phyloP scores from a whole-genome alignment of 192 early-diverging fungal species.

The Coemansia sp. region DNA sequence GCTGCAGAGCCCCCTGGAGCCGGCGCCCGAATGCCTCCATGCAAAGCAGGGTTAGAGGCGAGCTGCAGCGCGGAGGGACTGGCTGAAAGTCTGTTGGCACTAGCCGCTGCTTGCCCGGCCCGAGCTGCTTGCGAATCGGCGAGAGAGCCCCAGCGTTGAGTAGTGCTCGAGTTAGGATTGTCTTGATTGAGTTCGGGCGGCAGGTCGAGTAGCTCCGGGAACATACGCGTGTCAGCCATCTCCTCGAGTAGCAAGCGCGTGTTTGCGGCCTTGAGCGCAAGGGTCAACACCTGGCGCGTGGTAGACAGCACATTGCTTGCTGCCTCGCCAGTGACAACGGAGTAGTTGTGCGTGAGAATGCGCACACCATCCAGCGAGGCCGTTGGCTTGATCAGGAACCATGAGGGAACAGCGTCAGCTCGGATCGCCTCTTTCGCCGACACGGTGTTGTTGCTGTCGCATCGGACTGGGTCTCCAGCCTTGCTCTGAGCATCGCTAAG shows the following conservation, averaged over 20 bases:
- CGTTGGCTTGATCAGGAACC: conserved; percentile 51
- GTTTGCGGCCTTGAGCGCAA: conserved; percentile 47
- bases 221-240: conserved; percentile 46
- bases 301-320: conserved; percentile 46
- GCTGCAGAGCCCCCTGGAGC: neutral
- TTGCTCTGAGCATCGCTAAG: conserved; percentile 20
- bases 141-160: neutral
- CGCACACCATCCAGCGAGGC: conserved; percentile 41
- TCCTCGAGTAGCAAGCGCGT: conserved; percentile 50
- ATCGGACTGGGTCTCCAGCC: neutral
- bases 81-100: neutral
- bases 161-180: neutral
- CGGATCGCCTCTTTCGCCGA: conserved; percentile 8
- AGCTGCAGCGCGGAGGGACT: conserved; percentile 10
- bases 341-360: conserved; percentile 54
- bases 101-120: conserved; percentile 7
- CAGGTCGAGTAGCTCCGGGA: conserved; percentile 33
- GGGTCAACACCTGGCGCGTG: conserved; percentile 48
- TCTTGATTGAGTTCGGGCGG: conserved; percentile 7
- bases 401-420: conserved; percentile 44
- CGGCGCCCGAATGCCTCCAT: neutral
- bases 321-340: conserved; percentile 31
- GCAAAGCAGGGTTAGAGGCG: neutral
- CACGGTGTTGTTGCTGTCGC: neutral
- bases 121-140: conserved; percentile 19